Base-by-base conservation (phyloP, 2,329 filamentous ascomycete species). In the Bipolaris victoriae region DNA sequence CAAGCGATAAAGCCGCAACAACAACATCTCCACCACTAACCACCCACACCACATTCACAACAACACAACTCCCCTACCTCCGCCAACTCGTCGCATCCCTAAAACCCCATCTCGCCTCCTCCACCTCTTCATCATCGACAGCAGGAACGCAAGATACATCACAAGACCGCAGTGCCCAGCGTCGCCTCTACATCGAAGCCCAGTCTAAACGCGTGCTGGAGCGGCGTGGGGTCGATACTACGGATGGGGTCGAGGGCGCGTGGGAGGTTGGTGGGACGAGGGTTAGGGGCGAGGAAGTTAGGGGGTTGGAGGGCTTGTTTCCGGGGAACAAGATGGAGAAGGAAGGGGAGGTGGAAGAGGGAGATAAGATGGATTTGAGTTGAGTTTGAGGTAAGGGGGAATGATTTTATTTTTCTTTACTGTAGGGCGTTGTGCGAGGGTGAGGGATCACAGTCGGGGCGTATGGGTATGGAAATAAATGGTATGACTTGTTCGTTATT, bases 1-100 rank as follows among this genome's bases (percentile, higher is more conserved):
- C 37, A 46, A 35, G 20, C 26, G 16, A 18, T 1, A 49, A 47
- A 31, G 22, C 70, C 67, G 75, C 66, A 11, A 35, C 60, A 51
- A 65, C 60, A 50, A 65, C 52, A 80, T 80, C 4, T 84, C 41
- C n/a, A 54, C 63, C 18, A 67, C 81, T 92, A 26, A 84, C 85
- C 10, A 91, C 90, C 3, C 91, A 90, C 16, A 85, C 90, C 0
- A 84, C 86, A 15, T 97, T 97, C 74, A 88, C 91, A 0, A 82
- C 96, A 18, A 90, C 89, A 2, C 94, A 98, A 73, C 81, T 97
- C 18, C 91, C 92, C 26, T 87, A 91, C 0, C 81, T 99, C 44
- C 87, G 90, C 57, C 80, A 86, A 7, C 81, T 96, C 7, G 80
- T 97, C 47, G 81, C 86, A 9, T 83, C 84, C 11, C 79, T 97